Percentiles rank a stretch among this genome's conserved stretches.
These are phyloP conservation scores for Phtheirospermum japonicum DNA, from an alignment of 257 asterid species.

Conservation along the genomic window DNA sequence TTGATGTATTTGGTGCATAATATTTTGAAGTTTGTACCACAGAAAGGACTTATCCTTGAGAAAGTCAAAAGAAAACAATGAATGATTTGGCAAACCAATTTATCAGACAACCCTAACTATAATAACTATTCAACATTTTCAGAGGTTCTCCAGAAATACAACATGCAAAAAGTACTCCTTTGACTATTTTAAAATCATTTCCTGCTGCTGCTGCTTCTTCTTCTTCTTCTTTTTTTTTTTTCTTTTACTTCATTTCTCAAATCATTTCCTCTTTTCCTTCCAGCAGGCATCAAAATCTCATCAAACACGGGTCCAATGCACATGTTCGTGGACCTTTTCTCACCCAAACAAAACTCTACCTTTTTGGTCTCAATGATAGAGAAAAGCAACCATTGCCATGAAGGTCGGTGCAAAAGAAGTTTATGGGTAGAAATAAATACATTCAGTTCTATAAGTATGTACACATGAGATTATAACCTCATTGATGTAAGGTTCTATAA, in stretches of 20 bases:
- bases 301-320: not conserved
- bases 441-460: constrained; percentile 5
- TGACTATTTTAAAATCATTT: not conserved
- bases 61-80: too few species aligned
- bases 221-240: not conserved
- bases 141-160: constrained; percentile 9
- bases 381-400: not conserved
- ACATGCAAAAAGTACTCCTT: not conserved
- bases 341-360: not conserved
- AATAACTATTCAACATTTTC: not conserved
- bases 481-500: constrained; percentile 72
- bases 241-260: not conserved
- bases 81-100: too few species aligned
- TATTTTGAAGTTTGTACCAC: not conserved
- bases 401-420: constrained; percentile 5
- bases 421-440: not conserved
- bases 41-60: too few species aligned
- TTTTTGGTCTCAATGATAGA: constrained; percentile 5
- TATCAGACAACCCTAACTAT: constrained; percentile 8
- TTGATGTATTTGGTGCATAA: constrained; percentile 14
- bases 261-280: not conserved
- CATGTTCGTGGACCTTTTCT: too few species aligned
- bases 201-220: too few species aligned
- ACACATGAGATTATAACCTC: constrained; percentile 50
- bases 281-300: constrained; percentile 1